A percentile compares a stretch with the other conserved stretches of the same genome.
phyloP scores from a whole-genome alignment of 164 flowering plant genomes.

The Annona squamosa region DNA sequence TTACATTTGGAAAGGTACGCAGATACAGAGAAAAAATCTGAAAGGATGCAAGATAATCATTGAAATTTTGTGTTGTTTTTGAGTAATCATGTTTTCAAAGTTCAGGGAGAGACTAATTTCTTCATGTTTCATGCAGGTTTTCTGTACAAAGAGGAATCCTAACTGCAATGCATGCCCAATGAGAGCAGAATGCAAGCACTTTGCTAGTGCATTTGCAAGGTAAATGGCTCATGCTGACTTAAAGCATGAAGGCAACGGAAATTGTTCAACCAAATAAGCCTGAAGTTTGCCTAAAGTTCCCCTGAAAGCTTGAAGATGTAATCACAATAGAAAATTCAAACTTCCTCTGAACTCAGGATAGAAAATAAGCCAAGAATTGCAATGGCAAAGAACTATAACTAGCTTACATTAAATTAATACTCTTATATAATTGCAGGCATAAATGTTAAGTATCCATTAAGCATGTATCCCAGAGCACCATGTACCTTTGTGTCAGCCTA shows the following conservation, averaged over 20 bases:
- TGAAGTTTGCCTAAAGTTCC: background rate
- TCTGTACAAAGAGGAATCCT: constrained; percentile 79
- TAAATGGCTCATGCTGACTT: constrained; percentile 10
- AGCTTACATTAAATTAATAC: too few relatives aligned
- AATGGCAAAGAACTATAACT: too few relatives aligned
- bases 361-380: too few relatives aligned
- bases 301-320: background rate
- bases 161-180: constrained; percentile 86
- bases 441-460: too few relatives aligned
- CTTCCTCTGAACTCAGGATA: background rate
- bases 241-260: background rate
- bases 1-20: constrained; percentile 90
- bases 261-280: background rate
- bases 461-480: background rate
- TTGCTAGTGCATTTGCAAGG: constrained; percentile 83
- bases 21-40: background rate
- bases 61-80: background rate
- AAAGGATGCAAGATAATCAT: background rate
- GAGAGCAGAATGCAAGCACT: constrained; percentile 82
- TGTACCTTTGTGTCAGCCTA: background rate
- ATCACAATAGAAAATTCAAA: background rate
- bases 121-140: constrained; percentile 44
- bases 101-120: background rate
- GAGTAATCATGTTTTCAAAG: background rate
- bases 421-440: too few relatives aligned